phyloP scores from a whole-genome alignment of 306 rosid genomes.

The Dicorynia guianensis region DNA sequence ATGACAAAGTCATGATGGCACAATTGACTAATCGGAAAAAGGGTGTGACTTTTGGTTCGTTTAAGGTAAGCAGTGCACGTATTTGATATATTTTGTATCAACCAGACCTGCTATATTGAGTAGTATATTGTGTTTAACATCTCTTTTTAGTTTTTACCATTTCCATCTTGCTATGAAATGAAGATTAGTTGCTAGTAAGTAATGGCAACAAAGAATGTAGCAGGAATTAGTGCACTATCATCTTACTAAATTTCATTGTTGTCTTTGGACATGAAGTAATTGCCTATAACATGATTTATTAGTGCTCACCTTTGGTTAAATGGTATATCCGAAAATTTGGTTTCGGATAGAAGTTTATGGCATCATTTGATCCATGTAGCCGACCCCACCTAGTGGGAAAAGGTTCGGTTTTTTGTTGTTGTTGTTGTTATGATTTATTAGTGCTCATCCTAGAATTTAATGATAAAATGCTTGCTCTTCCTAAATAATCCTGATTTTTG shows the following conservation, averaged over 20 bases:
- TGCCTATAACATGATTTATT: slow-evolving; percentile 8
- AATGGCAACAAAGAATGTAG: slow-evolving; percentile 9
- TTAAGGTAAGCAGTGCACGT: slow-evolving; percentile 63
- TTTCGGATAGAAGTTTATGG: too few relatives aligned
- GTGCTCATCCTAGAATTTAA: slow-evolving; percentile 18
- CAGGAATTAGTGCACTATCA: slow-evolving; percentile 13
- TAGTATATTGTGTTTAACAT: slow-evolving; percentile 16
- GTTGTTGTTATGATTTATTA: slow-evolving; percentile 6
- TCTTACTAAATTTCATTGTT: slow-evolving; percentile 16
- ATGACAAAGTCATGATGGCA: slow-evolving; percentile 96
- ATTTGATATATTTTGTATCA: slow-evolving; percentile 31
- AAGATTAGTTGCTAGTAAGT: slow-evolving; percentile 20
- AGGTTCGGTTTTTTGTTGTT: too few relatives aligned
- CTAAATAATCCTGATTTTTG: slow-evolving; percentile 33
- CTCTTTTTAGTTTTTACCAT: not conserved
- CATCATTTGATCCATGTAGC: too few relatives aligned
- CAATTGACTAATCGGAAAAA: slow-evolving; percentile 89
- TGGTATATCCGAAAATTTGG: too few relatives aligned
- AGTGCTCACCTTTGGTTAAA: not conserved
- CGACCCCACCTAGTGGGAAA: too few relatives aligned
- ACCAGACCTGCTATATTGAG: slow-evolving; percentile 26
- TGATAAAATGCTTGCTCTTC: slow-evolving; percentile 12
- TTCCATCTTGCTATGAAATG: not conserved
- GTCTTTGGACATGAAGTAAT: slow-evolving; percentile 21
- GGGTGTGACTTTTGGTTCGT: slow-evolving; percentile 86